Base-by-base conservation (phyloP, 2,329 filamentous ascomycete species). In the Stylonectria norvegica region DNA sequence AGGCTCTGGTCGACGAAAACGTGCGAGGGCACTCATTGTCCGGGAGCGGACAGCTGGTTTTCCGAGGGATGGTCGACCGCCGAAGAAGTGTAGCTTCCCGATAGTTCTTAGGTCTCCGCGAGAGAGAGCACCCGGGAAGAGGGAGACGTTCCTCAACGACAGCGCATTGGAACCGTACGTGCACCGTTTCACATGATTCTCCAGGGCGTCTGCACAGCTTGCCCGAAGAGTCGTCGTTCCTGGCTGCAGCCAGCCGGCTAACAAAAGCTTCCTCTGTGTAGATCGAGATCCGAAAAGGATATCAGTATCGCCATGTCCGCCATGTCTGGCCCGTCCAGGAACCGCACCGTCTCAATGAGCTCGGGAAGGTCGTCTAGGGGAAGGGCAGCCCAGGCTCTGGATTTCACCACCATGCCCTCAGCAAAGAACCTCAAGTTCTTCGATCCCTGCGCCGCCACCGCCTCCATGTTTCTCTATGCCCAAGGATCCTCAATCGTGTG, bases 391-490 rank as follows among this genome's bases (percentile, higher is more conserved):
- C 60, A 72, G 57, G 61, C 71, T 55, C 69, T 71, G 61, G 73
- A 81, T 57, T 75, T 75, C 57, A 51, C 49, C 36, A 67, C 69
- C 30, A 73, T 78, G 71, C 69, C 75, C 41, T 61, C 72, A 30
- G 68, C 65, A 39, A 65, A 70, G 38, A 64, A 73, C 17, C 60
- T 70, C 48, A 73, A 71, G 53, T 76, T 81, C 47, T 89, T 96
- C 54, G 86, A 93, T 55, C 86, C 93, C 42, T 94, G 87, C 63
- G 89, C 89, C 14, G 89, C 93, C 20, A 97, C 93, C 4, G 88
- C 86, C 2, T 88, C 89, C 17, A 86, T 93, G 71, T 85, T 98
- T 51, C 76, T 98, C 18, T 96, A 94, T 65, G 83, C 89, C 17
- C 79, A 97, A 62, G 86, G 88, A 20, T 83, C 82, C 38, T 79